phyloP scores from a whole-genome alignment of 2,329 filamentous ascomycete genomes.

The Scytalidium sp. region DNA sequence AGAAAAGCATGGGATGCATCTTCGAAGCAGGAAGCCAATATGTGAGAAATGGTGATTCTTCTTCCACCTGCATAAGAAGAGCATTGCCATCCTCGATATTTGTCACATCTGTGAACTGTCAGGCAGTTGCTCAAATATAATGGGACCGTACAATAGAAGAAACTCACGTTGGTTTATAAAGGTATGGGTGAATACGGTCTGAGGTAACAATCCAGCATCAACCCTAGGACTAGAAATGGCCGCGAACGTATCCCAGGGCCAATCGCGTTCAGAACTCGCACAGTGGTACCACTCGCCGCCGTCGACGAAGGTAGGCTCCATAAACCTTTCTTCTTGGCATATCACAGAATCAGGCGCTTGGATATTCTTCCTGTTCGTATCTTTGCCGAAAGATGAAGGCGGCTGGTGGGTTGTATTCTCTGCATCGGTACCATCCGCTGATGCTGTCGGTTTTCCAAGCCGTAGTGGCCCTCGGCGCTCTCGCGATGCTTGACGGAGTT shows the following conservation, averaged over 20 bases:
- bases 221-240: not conserved
- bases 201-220: not conserved
- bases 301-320: too few species aligned
- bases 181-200: not conserved
- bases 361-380: too few species aligned
- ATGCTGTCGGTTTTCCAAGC: not conserved
- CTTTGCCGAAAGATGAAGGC: too few species aligned
- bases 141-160: too few species aligned
- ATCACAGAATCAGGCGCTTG: too few species aligned
- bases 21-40: not conserved
- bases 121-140: too few species aligned
- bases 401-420: too few species aligned
- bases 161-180: not conserved
- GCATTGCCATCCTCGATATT: not conserved
- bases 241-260: too few species aligned
- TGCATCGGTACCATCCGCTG: not conserved
- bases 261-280: too few species aligned
- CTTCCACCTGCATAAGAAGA: not conserved
- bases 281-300: too few species aligned
- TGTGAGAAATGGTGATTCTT: not conserved
- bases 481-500: not conserved
- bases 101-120: not conserved
- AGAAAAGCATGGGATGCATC: not conserved
- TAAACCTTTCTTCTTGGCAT: too few species aligned
- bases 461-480: not conserved